phyloP scores from a whole-genome alignment of 176 grass and related monocot species.

The Phoenix roebelenii region DNA sequence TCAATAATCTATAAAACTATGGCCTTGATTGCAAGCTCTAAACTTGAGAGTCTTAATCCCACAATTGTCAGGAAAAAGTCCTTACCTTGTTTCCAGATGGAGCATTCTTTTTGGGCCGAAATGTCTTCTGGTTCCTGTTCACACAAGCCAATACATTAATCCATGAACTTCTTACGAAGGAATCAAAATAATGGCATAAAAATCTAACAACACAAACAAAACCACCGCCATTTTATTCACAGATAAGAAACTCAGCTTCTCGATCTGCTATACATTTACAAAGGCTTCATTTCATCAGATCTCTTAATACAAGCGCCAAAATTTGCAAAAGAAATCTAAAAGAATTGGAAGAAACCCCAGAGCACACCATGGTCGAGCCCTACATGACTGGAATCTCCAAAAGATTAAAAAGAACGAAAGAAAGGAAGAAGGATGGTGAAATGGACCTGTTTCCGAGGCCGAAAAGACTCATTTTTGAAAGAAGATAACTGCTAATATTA shows the following conservation, averaged over 20 bases:
- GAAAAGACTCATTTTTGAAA: slow-evolving; percentile 56
- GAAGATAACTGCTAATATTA: too few relatives aligned
- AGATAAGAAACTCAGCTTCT: too few relatives aligned
- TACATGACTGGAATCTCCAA: not conserved
- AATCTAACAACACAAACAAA: not conserved
- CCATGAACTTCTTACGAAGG: not conserved
- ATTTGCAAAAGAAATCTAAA: too few relatives aligned
- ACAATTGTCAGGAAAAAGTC: not conserved
- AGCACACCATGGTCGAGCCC: too few relatives aligned
- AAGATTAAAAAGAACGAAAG: not conserved
- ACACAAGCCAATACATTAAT: not conserved
- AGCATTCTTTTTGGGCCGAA: slow-evolving; percentile 79
- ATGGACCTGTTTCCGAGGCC: slow-evolving; percentile 43
- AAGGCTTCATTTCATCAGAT: too few relatives aligned
- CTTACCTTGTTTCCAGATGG: slow-evolving; percentile 61
- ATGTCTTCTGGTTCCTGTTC: slow-evolving; percentile 77
- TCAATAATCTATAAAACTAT: too few relatives aligned
- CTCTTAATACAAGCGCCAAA: too few relatives aligned
- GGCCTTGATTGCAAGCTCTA: too few relatives aligned
- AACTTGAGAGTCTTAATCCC: too few relatives aligned
- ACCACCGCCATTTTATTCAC: too few relatives aligned
- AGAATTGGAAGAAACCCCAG: not conserved
- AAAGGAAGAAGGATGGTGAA: not conserved
- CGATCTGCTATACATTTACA: too few relatives aligned
- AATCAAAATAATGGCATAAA: too few relatives aligned